phyloP scores from a whole-genome alignment of 2,329 filamentous ascomycete genomes.

The Fusarium lyarnte region DNA sequence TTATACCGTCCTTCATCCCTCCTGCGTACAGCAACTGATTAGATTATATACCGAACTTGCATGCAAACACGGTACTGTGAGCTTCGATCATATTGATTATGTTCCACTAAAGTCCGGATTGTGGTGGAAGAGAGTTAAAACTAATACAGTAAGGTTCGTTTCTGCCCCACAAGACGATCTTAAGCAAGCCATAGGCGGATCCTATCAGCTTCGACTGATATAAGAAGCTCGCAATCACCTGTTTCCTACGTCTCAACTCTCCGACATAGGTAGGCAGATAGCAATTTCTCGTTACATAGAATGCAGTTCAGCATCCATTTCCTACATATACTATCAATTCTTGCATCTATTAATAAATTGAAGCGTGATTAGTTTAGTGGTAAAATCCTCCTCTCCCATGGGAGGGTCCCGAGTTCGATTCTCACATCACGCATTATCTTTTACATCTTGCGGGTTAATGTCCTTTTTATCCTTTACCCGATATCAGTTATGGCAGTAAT shows the following conservation, averaged over 20 bases:
- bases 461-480: background rate
- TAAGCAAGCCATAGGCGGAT: background rate
- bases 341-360: slow-evolving; percentile 7
- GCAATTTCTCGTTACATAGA: background rate
- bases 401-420: slow-evolving; percentile 51
- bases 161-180: slow-evolving; percentile 6
- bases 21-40: background rate
- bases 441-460: background rate
- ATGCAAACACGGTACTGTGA: background rate
- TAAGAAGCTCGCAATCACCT: slow-evolving; percentile 18
- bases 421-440: slow-evolving; percentile 46
- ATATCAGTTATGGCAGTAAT: background rate
- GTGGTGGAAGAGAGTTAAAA: background rate
- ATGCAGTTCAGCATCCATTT: background rate
- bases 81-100: background rate
- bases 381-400: slow-evolving; percentile 54
- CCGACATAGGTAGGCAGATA: background rate
- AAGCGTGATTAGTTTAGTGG: slow-evolving; percentile 50
- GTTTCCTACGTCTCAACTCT: background rate
- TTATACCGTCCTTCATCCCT: background rate
- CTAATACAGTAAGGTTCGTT: slow-evolving; percentile 2
- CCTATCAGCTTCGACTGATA: background rate
- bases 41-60: background rate
- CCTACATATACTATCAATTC: background rate
- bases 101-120: background rate